Evolutionary conservation across 305 asterid genomes (phyloP).

Genomic region (Andrographis paniculata): DNA sequence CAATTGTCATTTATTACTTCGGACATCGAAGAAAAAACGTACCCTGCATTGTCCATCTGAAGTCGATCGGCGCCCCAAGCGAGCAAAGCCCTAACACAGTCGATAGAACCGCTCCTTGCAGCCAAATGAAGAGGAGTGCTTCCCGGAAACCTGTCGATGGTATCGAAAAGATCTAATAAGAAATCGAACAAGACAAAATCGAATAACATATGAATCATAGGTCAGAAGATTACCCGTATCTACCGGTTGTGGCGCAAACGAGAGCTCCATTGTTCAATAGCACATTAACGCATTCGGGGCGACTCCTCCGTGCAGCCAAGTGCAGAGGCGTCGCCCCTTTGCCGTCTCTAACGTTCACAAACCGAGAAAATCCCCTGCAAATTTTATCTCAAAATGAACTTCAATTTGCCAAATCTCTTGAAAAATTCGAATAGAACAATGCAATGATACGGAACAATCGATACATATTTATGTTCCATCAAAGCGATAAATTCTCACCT

Average conservation of each 20-base stretch:
- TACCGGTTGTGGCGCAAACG: slow-evolving; percentile 80
- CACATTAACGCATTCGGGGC: slow-evolving; percentile 63
- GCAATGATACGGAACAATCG: too few species aligned
- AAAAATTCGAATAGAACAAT: background rate
- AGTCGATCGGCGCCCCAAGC: slow-evolving; percentile 96
- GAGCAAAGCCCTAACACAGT: slow-evolving; percentile 70
- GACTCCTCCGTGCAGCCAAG: slow-evolving; percentile 79
- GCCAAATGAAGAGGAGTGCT: slow-evolving; percentile 97
- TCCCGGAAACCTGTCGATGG: slow-evolving; percentile 50
- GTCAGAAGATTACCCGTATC: slow-evolving; percentile 46
- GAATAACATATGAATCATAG: slow-evolving; percentile 6
- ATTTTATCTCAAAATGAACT: background rate
- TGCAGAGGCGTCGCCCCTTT: slow-evolving; percentile 97
- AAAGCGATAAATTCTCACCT: too few species aligned
- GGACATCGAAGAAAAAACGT: too few species aligned
- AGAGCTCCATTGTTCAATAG: slow-evolving; percentile 80
- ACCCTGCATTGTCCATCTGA: slow-evolving; percentile 85
- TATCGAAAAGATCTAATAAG: too few species aligned
- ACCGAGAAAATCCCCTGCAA: slow-evolving; percentile 76
- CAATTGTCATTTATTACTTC: too few species aligned
- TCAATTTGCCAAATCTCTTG: too few species aligned
- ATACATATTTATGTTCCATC: too few species aligned
- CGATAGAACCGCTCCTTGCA: slow-evolving; percentile 91
- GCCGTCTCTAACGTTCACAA: slow-evolving; percentile 87
- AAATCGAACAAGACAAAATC: slow-evolving; percentile 1